phyloP scores from a whole-genome alignment of 176 grass and related monocot genomes.

The Raddia distichophylla region DNA sequence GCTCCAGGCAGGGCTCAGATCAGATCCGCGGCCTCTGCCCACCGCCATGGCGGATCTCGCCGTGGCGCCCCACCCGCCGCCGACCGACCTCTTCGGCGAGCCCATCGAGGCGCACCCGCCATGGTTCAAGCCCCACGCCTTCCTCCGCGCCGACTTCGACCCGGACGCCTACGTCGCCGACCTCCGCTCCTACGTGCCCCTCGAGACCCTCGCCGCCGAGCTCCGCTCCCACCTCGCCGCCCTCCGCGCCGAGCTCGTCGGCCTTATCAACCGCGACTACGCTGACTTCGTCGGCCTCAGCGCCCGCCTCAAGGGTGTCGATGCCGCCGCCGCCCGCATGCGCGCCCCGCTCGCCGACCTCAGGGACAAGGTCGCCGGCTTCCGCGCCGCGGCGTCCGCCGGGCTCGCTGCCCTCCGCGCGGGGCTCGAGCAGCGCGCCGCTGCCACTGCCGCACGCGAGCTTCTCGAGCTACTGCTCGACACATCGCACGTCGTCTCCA shows the following conservation, averaged over 20 bases:
- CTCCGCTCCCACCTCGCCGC: constrained; percentile 75
- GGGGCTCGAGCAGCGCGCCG: constrained; percentile 66
- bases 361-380: constrained; percentile 74
- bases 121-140: constrained; percentile 67
- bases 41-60: constrained; percentile 59
- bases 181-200: constrained; percentile 89
- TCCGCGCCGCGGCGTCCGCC: constrained; percentile 42
- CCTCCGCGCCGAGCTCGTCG: constrained; percentile 91
- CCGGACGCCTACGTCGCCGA: constrained; percentile 82
- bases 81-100: constrained; percentile 90
- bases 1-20: no score
- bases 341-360: constrained; percentile 77
- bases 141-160: constrained; percentile 69
- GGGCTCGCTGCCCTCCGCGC: constrained; percentile 64
- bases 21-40: not conserved
- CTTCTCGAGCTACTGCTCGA: constrained; percentile 95
- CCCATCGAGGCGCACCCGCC: constrained; percentile 87
- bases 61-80: not conserved
- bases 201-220: constrained; percentile 90
- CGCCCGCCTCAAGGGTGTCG: constrained; percentile 80
- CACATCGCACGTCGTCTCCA: constrained; percentile 94
- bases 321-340: constrained; percentile 69
- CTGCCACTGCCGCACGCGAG: constrained; percentile 63
- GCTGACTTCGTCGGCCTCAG: constrained; percentile 93
- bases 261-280: constrained; percentile 96